Conservation (phyloP, 1,284 basidiomycete species). For the Ganoderma lucidum region DNA sequence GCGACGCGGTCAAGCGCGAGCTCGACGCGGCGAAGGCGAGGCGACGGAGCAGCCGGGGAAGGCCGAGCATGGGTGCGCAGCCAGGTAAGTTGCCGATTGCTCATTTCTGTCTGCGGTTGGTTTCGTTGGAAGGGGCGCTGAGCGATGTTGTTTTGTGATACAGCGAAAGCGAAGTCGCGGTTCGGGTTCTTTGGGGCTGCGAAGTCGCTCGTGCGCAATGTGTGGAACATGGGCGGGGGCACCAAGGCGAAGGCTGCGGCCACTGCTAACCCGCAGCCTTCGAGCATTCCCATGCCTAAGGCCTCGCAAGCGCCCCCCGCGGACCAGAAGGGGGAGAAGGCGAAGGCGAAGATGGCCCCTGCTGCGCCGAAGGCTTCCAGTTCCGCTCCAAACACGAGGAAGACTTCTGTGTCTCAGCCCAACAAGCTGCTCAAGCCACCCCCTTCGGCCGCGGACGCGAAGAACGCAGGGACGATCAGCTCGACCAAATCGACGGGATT, state of each 20-base stretch:
- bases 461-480: conserved; percentile 24
- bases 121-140: not conserved
- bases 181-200: conserved; percentile 50
- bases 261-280: conserved; percentile 22
- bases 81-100: conserved; percentile 35
- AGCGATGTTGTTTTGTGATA: not conserved
- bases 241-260: conserved; percentile 29
- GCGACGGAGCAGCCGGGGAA: conserved; percentile 68
- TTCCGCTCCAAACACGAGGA: conserved; percentile 19
- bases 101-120: not conserved
- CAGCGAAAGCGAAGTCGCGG: conserved; percentile 44
- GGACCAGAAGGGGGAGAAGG: conserved; percentile 24
- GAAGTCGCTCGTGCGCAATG: conserved; percentile 48
- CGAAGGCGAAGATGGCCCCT: conserved; percentile 15
- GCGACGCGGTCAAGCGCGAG: conserved; percentile 65
- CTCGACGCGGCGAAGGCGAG: conserved; percentile 68
- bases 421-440: conserved; percentile 34
- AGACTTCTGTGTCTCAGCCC: conserved; percentile 26
- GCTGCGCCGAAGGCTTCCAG: conserved; percentile 18
- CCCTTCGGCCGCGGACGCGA: conserved; percentile 21
- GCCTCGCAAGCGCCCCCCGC: conserved; percentile 15
- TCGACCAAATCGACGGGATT: conserved; percentile 29
- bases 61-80: conserved; percentile 37
- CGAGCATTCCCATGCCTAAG: conserved; percentile 39
- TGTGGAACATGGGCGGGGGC: conserved; percentile 46